These are phyloP conservation scores for Cryphonectria carpinicola DNA, from an alignment of 2,329 filamentous ascomycete genomes.

Conservation along the genomic window DNA sequence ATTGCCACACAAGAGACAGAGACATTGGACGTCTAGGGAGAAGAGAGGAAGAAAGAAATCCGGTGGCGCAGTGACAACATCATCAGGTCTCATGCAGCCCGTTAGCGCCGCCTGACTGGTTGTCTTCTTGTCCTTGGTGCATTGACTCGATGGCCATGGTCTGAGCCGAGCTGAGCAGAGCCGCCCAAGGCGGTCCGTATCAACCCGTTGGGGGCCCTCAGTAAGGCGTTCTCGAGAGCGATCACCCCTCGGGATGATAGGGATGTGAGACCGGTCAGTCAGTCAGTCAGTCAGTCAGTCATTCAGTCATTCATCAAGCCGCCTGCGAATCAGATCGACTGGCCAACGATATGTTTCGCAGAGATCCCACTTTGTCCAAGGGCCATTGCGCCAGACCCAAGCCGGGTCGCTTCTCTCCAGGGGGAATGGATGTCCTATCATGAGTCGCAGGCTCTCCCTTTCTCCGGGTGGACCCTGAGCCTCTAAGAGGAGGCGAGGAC, in stretches of 20 bases:
- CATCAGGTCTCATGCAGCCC: conserved; percentile 6
- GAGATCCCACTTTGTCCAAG: not conserved
- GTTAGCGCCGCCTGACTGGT: not conserved
- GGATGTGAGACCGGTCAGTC: not conserved
- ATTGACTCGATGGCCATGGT: not conserved
- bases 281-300: no score
- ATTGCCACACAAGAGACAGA: not conserved
- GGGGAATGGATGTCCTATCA: not conserved
- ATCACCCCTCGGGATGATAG: not conserved
- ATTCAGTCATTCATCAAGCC: not conserved
- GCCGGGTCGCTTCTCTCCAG: not conserved
- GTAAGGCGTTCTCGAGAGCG: not conserved
- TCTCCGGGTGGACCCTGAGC: not conserved
- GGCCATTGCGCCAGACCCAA: not conserved
- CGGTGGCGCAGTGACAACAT: conserved; percentile 9
- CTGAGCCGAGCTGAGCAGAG: conserved; percentile 2
- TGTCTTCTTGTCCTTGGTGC: not conserved
- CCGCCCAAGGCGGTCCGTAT: not conserved
- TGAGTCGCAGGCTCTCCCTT: not conserved
- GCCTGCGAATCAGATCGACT: not conserved
- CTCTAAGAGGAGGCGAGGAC: not conserved
- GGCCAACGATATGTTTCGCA: not conserved
- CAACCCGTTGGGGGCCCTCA: not conserved
- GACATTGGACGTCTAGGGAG: not conserved
- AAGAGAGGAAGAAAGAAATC: not conserved